Conservation (phyloP, 352 stramenopile genomes). For the Phytophthora vignae region DNA sequence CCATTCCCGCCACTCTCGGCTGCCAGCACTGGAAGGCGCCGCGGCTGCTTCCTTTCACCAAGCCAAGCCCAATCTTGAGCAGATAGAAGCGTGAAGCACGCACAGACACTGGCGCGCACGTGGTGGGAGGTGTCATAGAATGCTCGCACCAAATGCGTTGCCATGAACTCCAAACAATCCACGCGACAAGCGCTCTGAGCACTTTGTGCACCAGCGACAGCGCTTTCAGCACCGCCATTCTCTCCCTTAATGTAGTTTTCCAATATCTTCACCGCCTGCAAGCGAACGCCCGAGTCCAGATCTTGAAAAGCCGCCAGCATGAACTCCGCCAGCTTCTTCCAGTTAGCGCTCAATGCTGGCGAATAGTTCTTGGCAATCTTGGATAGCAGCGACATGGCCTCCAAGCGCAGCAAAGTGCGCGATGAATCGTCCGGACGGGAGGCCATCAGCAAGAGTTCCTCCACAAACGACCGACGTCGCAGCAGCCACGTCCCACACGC, state of each 20-base stretch:
- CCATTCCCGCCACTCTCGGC: conserved; percentile 45
- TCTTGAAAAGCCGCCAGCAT: conserved; percentile 87
- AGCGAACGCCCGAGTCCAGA: conserved; percentile 82
- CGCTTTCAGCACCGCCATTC: conserved; percentile 25
- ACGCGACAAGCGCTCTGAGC: conserved; percentile 34
- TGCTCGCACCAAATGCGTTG: conserved; percentile 78
- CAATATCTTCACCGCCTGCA: conserved; percentile 89
- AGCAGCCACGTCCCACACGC: conserved; percentile 63
- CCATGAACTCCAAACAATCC: conserved; percentile 80
- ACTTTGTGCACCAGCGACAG: background rate
- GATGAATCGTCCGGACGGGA: conserved; percentile 67
- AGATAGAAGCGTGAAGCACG: conserved; percentile 86
- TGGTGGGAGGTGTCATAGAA: conserved; percentile 90
- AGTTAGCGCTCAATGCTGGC: conserved; percentile 72
- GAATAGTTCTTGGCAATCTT: conserved; percentile 90
- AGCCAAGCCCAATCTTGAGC: conserved; percentile 72
- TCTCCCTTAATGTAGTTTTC: conserved; percentile 90
- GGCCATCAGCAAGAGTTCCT: conserved; percentile 76
- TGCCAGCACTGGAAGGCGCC: conserved; percentile 41
- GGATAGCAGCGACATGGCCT: conserved; percentile 85
- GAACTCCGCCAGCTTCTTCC: conserved; percentile 74
- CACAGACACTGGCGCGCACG: conserved; percentile 87
- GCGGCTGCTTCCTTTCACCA: conserved; percentile 49
- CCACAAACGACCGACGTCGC: conserved; percentile 74
- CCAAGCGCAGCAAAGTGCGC: conserved; percentile 65